These are phyloP conservation scores for Hymenoscyphus infarciens DNA, from an alignment of 2,329 filamentous ascomycete genomes.

Conservation along the genomic window DNA sequence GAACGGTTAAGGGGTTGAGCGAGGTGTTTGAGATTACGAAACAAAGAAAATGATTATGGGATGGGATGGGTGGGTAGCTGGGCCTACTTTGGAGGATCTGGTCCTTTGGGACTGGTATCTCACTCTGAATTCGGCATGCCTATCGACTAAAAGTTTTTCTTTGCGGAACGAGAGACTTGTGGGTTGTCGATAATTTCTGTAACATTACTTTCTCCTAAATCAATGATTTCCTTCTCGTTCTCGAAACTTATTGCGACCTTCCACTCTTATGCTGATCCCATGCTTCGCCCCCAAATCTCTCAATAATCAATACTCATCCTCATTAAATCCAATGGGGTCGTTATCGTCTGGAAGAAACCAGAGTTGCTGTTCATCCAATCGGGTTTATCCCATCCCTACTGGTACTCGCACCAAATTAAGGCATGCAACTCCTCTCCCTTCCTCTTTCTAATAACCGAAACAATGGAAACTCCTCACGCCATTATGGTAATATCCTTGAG, in stretches of 20 bases:
- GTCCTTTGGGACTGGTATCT: too few species aligned
- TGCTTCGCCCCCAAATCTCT: too few species aligned
- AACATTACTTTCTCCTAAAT: not conserved
- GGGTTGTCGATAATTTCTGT: not conserved
- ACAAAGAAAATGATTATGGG: conserved; percentile 39
- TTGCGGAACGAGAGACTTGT: not conserved
- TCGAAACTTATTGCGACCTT: not conserved
- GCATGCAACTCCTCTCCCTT: too few species aligned
- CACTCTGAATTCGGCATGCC: too few species aligned
- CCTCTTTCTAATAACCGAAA: not conserved
- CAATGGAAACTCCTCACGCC: conserved; percentile 4
- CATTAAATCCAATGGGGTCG: too few species aligned
- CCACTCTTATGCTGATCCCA: too few species aligned
- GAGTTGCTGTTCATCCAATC: too few species aligned
- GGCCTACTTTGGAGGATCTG: not conserved
- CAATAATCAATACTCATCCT: not conserved
- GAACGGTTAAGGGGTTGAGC: conserved; percentile 72
- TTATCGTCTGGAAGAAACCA: not conserved
- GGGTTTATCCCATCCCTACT: too few species aligned
- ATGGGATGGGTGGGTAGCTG: not conserved
- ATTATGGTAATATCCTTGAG: not conserved
- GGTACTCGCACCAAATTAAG: too few species aligned
- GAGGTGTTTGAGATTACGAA: conserved; percentile 76
- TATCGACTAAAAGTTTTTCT: not conserved
- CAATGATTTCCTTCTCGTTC: not conserved